Base-by-base conservation (phyloP, 208 protist genomes). In the Leishmania tropica region DNA sequence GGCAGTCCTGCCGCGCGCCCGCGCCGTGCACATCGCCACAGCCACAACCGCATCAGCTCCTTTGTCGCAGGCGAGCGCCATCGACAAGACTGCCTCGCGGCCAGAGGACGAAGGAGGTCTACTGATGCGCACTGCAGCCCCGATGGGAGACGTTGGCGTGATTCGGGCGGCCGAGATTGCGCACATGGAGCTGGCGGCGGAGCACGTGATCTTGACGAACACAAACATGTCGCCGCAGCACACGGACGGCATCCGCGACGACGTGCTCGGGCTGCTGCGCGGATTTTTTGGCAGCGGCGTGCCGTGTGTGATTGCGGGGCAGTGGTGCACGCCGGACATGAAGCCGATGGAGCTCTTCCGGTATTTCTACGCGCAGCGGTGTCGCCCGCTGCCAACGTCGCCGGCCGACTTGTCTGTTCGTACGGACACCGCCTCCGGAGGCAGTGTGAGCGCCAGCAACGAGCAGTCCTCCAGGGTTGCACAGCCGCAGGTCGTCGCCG, bases 241-340 rank as follows among this genome's bases (percentile, higher is more conserved):
- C 71, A 81, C 92, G 42, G 58, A 82, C 24, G 83, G 85, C 37
- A 76, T 78, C 28, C 83, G 83, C 53, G 95, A 98, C 51, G 92
- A 95, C 65, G 88, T 92, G 58, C 81, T 95, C 45, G 76, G 90
- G 17, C 86, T 98, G 7, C 75, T 94, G 75, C 91, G 95, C 19
- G 87, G 86, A 45, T 96, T 97, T 78, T 90, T 93, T 74, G 84
- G 89, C 71, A 83, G 87, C 79, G 94, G 94, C 6, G 93, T 92
- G 71, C 93, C 94, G 24, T 96, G 92, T 80, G 89, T 98, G 15
- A 87, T 98, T 75, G 81, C 86, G 10, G 88, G 89, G 24, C 93
- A 95, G 88, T 98, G 95, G 94, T 98, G 95, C 89, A 98, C 94
- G 28, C 95, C 95, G 0, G 95, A 98, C 80, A 95, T 98, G 93